Conservation (phyloP, 257 asterid species). For the Eustoma russellianum region DNA sequence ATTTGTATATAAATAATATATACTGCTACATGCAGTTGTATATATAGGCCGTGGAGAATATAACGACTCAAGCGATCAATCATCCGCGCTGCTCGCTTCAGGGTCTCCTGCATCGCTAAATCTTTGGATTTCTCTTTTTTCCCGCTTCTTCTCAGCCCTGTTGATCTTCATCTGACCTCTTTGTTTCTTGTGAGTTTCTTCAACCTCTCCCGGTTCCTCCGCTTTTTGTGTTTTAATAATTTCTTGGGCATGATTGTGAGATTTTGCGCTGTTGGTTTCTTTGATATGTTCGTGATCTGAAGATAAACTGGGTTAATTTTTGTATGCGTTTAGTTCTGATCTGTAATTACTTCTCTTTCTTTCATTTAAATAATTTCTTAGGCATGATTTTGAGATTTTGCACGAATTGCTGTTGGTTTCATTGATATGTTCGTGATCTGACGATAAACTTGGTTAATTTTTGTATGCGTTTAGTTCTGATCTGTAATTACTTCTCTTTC, state of each 20-base stretch:
- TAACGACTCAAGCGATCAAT: neutral
- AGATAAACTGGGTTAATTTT: conserved; percentile 3
- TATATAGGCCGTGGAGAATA: too few relatives aligned
- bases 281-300: conserved; percentile 7
- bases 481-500: neutral
- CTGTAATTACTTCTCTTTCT: neutral
- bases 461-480: conserved; percentile 1
- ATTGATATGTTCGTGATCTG: conserved; percentile 8
- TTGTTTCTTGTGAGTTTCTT: conserved; percentile 17
- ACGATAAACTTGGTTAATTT: conserved; percentile 3
- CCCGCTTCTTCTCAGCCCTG: conserved; percentile 1
- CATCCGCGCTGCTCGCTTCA: conserved; percentile 8
- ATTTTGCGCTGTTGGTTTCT: conserved; percentile 5
- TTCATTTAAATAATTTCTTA: neutral
- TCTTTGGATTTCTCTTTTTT: neutral
- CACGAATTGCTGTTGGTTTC: conserved; percentile 5
- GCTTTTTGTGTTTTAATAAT: neutral
- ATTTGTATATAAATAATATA: too few relatives aligned
- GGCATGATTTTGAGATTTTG: neutral
- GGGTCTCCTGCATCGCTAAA: conserved; percentile 10
- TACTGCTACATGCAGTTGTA: too few relatives aligned
- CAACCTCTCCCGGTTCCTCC: neutral
- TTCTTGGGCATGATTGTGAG: neutral
- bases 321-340: conserved; percentile 1
- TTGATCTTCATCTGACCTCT: conserved; percentile 17